Evolutionary conservation across 2,329 filamentous ascomycete genomes (phyloP).

Genomic region (Trichoderma sp.): DNA sequence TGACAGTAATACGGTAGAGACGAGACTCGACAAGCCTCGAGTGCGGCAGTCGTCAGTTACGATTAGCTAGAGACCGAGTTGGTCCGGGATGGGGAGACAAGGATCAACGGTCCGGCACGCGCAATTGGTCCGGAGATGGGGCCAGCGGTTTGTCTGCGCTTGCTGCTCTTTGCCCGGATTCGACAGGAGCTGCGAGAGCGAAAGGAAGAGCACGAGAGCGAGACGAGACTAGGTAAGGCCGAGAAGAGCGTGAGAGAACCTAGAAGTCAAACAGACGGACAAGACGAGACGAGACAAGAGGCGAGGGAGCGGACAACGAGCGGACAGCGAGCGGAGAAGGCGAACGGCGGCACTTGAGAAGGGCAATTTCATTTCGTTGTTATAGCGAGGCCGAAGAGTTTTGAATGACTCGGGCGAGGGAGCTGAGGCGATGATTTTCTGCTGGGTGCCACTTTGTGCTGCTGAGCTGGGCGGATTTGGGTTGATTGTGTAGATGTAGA

Average conservation of each 20-base stretch:
- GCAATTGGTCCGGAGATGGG: background rate
- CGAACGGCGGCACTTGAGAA: background rate
- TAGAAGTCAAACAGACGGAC: no score
- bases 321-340: background rate
- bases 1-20: background rate
- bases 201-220: no score
- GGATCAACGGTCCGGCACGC: background rate
- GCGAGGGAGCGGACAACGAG: background rate
- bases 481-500: no score
- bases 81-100: background rate
- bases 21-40: background rate
- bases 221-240: no score
- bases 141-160: background rate
- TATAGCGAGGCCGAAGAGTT: background rate
- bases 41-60: background rate
- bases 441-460: background rate
- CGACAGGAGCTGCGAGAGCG: background rate
- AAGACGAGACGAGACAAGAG: background rate
- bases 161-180: background rate
- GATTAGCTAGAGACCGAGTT: background rate
- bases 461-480: no score
- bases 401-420: background rate
- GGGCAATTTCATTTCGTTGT: background rate
- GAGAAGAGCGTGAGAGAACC: background rate
- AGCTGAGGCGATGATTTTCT: no score